Evolutionary conservation across 176 grass and related monocot species (phyloP), one percentile per base, ranked within the genome.

Genomic region (Cenchrus fungigraminus): DNA sequence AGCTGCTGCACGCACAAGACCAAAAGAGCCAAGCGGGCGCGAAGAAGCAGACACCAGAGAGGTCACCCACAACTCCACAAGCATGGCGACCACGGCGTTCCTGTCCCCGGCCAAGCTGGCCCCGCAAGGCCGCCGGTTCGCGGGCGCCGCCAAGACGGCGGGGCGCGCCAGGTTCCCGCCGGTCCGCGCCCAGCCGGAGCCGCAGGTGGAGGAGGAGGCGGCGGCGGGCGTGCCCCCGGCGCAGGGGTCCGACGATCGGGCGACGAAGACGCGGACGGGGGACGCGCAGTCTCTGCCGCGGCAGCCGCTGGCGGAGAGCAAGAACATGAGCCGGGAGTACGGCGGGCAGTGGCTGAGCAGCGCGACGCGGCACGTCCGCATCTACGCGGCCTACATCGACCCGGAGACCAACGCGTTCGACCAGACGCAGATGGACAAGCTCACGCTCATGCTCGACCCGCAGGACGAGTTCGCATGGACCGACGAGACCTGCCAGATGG

Each of bases 361-460:
- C 82, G 53, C 73, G 11, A 98, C 96, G 86, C 91, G 93, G 73
- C 96, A 98, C 86, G 47, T 98, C 29, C 94, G 96, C 88, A 95
- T 98, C 79, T 98, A 98, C 69, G 96, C 96, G 8, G 96, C 96
- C 13, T 95, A 98, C 91, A 95, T 98, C 84, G 91, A 98, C 78
- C 93, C 91, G n/a, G 90, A 84, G 22, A 98, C 96, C 63, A 83
- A 95, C 60, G 91, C 83, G 54, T 95, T 98, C 89, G 96, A 98
- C 89, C 96, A 98, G 91, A 94, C 93, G 32, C 96, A 95, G 89
- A 92, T 92, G 89, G 96, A 95, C 88, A 98, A 95, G 94, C 91
- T 95, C 44, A 98, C 96, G 59, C 91, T 98, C 79, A 43, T 98
- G 20, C 93, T 98, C 52, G 93, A 98, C 74, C 93, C 96, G 1